phyloP scores from a whole-genome alignment of 2,329 filamentous ascomycete species.

The Penicillium nordicum region DNA sequence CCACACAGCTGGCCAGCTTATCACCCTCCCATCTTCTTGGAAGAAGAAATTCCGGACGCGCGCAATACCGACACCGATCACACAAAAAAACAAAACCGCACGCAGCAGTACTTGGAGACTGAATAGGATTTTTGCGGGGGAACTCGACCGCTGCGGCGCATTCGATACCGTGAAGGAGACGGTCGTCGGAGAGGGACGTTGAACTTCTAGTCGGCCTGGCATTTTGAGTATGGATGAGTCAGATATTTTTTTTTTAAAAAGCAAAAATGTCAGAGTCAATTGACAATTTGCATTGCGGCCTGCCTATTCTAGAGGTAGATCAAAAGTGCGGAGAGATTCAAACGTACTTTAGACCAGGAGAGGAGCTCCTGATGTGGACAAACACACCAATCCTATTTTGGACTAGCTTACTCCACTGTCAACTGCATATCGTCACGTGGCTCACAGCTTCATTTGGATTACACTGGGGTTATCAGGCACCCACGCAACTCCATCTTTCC shows the following conservation, averaged over 20 bases:
- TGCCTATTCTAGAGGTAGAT: not conserved
- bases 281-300: conserved; percentile 4
- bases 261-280: not conserved
- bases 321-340: not conserved
- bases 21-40: conserved; percentile 22
- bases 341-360: conserved; percentile 5
- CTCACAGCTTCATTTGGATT: conserved; percentile 13
- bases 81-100: conserved; percentile 41
- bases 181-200: conserved; percentile 75
- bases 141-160: conserved; percentile 52
- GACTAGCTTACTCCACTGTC: conserved; percentile 2
- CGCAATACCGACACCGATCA: conserved; percentile 37
- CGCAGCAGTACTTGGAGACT: conserved; percentile 46
- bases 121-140: conserved; percentile 46
- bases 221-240: conserved; percentile 42
- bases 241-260: not conserved
- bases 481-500: conserved; percentile 13
- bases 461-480: conserved; percentile 19
- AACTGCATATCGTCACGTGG: conserved; percentile 26
- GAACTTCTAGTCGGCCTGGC: conserved; percentile 52
- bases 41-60: conserved; percentile 32
- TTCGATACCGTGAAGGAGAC: conserved; percentile 90
- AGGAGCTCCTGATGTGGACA: conserved; percentile 9
- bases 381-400: conserved; percentile 9
- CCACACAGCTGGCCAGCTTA: conserved; percentile 35